Evolutionary conservation across 1,284 basidiomycete genomes (phyloP), one percentile per base, ranked within the genome.

Genomic region (Xerocomus minutiporus): DNA sequence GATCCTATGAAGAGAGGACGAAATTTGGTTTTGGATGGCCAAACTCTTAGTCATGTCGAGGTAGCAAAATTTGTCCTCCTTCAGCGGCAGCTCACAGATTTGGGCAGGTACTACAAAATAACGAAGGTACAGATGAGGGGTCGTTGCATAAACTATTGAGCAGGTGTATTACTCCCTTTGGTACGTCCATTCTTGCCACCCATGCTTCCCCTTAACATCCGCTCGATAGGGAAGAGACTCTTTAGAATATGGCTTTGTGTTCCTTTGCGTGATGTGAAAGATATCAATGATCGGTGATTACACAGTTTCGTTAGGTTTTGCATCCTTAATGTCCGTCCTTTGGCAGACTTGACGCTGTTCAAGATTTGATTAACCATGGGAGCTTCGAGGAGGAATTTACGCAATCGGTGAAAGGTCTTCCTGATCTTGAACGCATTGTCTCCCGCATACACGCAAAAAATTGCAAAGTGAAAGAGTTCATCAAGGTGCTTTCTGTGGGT

Each of bases 201-300:
- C 29, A 8, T 54, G 36, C 50, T 54, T 57, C 38, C 40, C 56
- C 42, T 39, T 62, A 40, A 62, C 48, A 39, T 51, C 40, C 48
- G 32, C 15, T 26, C 25, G 52, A 13, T 46, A 91, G 90, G 91
- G 34, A 97, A 97, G 68, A 82, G 93, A 38, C 76, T 97, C 29
- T 97, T 97, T 78, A 83, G 92, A 44, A 88, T 95, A 56, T 97
- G 94, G 95, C 75, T 97, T 8, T 95, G 91, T 56, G 86, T 88
- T 76, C 95, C 95, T 12, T 73, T 98, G 55, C 81, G 86, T 39
- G 82, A 91, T 41, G 82, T 84, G 26, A 68, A 78, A 13, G 89
- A 90, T 38, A 97, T 98, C 71, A 93, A 94, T 64, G 86, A 89
- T 47, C 80, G 93, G 90, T 91, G 62, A 71, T 61, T 46, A 50